These are phyloP conservation scores for Macrophomina tecta DNA, from an alignment of 2,329 filamentous ascomycete genomes.

Conservation along the genomic window DNA sequence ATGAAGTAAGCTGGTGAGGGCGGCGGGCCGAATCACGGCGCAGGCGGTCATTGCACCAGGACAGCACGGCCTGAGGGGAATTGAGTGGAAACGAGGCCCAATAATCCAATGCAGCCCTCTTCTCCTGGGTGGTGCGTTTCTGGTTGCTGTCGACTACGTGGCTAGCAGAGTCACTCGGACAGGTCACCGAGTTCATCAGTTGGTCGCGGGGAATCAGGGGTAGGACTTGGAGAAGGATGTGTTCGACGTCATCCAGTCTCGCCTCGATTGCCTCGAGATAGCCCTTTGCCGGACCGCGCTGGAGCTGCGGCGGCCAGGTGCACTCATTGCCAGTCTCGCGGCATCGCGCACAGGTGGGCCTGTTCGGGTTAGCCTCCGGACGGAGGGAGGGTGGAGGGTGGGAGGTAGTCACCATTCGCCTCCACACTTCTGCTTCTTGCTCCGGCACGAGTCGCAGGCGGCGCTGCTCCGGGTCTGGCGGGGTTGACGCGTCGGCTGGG, in stretches of 20 bases:
- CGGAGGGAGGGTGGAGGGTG: neutral
- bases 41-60: constrained; percentile 20
- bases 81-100: constrained; percentile 27
- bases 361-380: constrained; percentile 3
- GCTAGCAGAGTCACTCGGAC: neutral
- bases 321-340: constrained; percentile 25
- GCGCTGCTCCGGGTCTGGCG: constrained; percentile 27
- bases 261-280: constrained; percentile 28
- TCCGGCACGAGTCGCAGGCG: constrained; percentile 27
- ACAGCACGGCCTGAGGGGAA: constrained; percentile 17
- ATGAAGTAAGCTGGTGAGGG: neutral
- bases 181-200: constrained; percentile 17
- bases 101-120: constrained; percentile 25
- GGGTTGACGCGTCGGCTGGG: constrained; percentile 20
- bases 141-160: constrained; percentile 5
- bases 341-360: constrained; percentile 27
- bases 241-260: constrained; percentile 27
- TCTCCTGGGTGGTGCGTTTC: constrained; percentile 28
- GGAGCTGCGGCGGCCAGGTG: constrained; percentile 26
- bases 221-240: constrained; percentile 25
- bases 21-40: constrained; percentile 4
- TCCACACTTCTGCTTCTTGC: constrained; percentile 28
- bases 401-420: constrained; percentile 26
- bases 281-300: constrained; percentile 28
- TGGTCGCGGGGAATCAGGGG: constrained; percentile 21